Conservation (phyloP, 2,329 filamentous ascomycete genomes). For the Iodosphaeria phyllophila region DNA sequence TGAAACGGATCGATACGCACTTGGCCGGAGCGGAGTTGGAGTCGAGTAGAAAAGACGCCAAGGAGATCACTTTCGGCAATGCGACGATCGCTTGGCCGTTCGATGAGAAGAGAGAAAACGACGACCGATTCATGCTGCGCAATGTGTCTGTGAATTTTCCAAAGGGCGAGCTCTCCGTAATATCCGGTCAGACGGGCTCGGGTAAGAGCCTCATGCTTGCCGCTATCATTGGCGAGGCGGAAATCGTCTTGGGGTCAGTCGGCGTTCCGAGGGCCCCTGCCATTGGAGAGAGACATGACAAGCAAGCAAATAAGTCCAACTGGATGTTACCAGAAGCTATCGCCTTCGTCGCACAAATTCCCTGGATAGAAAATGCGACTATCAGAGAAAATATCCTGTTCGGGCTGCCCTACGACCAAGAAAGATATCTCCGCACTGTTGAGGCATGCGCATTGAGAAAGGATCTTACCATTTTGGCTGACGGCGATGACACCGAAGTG, state of each 20-base stretch:
- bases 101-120: constrained; percentile 36
- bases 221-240: constrained; percentile 57
- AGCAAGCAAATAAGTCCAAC: constrained; percentile 39
- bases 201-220: constrained; percentile 63
- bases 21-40: constrained; percentile 46
- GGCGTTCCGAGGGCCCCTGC: constrained; percentile 30
- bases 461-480: constrained; percentile 56
- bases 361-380: constrained; percentile 71
- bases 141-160: constrained; percentile 51
- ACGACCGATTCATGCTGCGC: constrained; percentile 44
- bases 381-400: constrained; percentile 67
- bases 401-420: constrained; percentile 47
- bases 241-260: constrained; percentile 44
- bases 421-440: constrained; percentile 53
- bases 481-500: constrained; percentile 66
- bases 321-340: constrained; percentile 55
- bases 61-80: constrained; percentile 44
- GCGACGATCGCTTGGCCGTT: constrained; percentile 60
- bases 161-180: constrained; percentile 47
- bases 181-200: constrained; percentile 60
- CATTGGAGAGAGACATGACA: constrained; percentile 36
- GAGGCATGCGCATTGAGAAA: constrained; percentile 56
- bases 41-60: constrained; percentile 30
- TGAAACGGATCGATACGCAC: constrained; percentile 54
- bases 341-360: constrained; percentile 62